Conservation (phyloP, 495 filamentous ascomycete species). For the Talaromyces trachyspermus region DNA sequence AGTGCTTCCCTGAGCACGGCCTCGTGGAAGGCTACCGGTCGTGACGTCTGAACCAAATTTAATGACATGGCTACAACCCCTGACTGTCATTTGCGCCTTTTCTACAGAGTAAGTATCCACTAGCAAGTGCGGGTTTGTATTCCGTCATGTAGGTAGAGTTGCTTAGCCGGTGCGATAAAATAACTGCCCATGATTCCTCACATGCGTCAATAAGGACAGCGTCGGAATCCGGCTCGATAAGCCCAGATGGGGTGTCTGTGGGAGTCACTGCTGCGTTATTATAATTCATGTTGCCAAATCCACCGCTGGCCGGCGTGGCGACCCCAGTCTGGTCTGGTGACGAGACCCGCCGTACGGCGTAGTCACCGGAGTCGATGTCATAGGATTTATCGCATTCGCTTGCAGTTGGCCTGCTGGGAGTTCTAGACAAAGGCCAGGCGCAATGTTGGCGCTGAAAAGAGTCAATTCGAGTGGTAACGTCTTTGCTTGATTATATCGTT, state of each 20-base stretch:
- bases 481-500: constrained; percentile 37
- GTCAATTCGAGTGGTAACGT: constrained; percentile 45
- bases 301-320: constrained; percentile 24
- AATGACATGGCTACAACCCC: constrained; percentile 57
- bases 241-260: constrained; percentile 30
- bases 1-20: constrained; percentile 62
- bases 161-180: constrained; percentile 65
- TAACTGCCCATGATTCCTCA: constrained; percentile 75
- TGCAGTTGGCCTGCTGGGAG: constrained; percentile 12
- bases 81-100: constrained; percentile 54
- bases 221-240: constrained; percentile 58
- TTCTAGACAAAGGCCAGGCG: constrained; percentile 56
- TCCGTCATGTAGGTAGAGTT: constrained; percentile 56
- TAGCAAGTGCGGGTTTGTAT: constrained; percentile 56
- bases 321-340: constrained; percentile 36
- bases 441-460: constrained; percentile 57
- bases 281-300: constrained; percentile 16
- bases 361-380: constrained; percentile 33
- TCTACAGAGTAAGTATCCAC: constrained; percentile 73
- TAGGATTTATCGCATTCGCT: constrained; percentile 24
- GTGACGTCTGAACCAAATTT: constrained; percentile 54
- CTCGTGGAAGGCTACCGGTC: constrained; percentile 42
- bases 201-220: constrained; percentile 66
- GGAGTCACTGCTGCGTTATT: constrained; percentile 43
- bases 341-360: constrained; percentile 40